Percentiles rank a stretch among this genome's conserved stretches.
Conservation (phyloP, 1,284 basidiomycete species). For the Phellinidium pouzarii region DNA sequence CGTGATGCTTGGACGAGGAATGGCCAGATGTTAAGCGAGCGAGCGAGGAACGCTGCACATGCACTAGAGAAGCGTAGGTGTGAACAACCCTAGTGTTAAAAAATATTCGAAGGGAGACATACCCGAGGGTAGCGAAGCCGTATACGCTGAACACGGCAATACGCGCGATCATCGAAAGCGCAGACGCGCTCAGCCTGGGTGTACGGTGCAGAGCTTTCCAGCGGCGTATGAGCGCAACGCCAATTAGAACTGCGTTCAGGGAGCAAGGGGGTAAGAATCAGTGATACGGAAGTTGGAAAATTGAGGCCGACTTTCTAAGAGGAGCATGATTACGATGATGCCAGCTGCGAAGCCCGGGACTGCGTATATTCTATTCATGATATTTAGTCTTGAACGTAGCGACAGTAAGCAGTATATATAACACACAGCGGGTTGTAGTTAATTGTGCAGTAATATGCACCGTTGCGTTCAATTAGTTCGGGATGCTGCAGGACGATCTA, state of each 20-base stretch:
- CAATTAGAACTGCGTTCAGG: constrained; percentile 8
- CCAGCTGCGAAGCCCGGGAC: constrained; percentile 14
- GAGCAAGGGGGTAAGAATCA: background rate
- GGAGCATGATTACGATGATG: constrained; percentile 16
- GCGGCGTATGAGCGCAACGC: constrained; percentile 9
- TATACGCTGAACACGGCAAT: constrained; percentile 16
- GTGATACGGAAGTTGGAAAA: too few relatives aligned
- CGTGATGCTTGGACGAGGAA: constrained; percentile 17
- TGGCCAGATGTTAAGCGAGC: constrained; percentile 13
- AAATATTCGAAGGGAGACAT: background rate
- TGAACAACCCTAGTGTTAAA: background rate
- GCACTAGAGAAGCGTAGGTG: constrained; percentile 1
- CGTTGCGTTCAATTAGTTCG: constrained; percentile 6
- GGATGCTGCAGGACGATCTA: constrained; percentile 10
- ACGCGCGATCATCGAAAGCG: constrained; percentile 15
- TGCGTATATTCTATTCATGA: background rate
- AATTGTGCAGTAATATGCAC: constrained; percentile 15
- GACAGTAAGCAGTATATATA: background rate
- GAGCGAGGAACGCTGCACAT: constrained; percentile 16
- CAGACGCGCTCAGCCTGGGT: constrained; percentile 6
- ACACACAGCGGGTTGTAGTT: constrained; percentile 13
- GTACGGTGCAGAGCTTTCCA: constrained; percentile 9
- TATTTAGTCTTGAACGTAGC: too few relatives aligned
- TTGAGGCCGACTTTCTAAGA: constrained; percentile 12
- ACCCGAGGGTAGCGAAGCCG: constrained; percentile 14